phyloP scores from a whole-genome alignment of 1,284 basidiomycete genomes.

The Rhodotorula sp. region DNA sequence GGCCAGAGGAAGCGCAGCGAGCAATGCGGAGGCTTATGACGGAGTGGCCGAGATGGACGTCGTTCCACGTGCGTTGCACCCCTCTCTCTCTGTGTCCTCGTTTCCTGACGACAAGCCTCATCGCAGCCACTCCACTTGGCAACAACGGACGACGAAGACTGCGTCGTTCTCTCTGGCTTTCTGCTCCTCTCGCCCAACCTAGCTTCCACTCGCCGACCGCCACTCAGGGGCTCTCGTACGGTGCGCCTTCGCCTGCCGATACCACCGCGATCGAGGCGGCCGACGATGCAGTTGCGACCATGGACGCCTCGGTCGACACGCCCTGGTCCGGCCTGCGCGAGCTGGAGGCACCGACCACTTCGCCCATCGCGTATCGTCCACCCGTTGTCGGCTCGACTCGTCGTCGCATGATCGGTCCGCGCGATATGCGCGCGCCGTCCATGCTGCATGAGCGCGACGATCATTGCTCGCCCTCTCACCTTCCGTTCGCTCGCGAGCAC shows the following conservation, averaged over 20 bases:
- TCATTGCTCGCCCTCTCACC: conserved; percentile 1
- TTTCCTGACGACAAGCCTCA: not conserved
- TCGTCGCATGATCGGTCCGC: conserved; percentile 15
- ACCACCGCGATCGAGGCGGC: conserved; percentile 1
- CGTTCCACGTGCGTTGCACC: not conserved
- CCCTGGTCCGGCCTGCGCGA: not conserved
- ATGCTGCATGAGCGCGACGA: not conserved
- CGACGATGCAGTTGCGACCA: not conserved
- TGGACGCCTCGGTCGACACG: not conserved
- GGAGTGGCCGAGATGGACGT: not conserved
- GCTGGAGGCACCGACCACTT: conserved; percentile 14
- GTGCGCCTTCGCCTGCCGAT: not conserved
- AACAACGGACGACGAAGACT: not conserved
- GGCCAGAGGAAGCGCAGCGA: not conserved
- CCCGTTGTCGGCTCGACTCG: conserved; percentile 5
- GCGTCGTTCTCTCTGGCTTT: conserved; percentile 23
- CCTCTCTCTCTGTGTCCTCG: no score
- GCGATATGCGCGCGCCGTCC: conserved; percentile 12
- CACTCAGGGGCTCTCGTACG: not conserved
- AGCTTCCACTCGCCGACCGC: not conserved
- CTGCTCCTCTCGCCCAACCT: conserved; percentile 6
- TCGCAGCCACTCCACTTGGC: not conserved
- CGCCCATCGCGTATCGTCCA: conserved; percentile 17
- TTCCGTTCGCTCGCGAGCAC: conserved; percentile 14
- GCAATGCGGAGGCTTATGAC: not conserved